Evolutionary conservation across 2,329 filamentous ascomycete genomes (phyloP), one percentile per base, ranked within the genome.

Genomic region (Lachnellula occidentalis): DNA sequence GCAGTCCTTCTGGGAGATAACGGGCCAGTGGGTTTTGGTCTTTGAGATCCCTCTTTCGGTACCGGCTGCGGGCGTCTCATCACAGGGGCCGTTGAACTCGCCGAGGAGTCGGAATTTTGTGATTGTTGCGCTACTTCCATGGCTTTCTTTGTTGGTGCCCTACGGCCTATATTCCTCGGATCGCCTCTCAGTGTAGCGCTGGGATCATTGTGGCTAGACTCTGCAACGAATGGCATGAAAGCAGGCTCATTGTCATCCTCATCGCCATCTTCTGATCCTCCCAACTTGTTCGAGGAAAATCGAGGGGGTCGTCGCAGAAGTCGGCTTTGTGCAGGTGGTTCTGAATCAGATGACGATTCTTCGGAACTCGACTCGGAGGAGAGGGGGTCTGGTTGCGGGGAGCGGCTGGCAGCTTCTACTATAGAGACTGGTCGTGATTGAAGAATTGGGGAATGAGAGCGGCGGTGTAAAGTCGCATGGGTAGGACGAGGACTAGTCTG

Each of bases 51-150:
- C 24, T 61, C 56, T 50, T 39, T 50, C n/a, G 42, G 48, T 22
- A 57, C 31, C 6, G 53, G 48, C n/a, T 56, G 54, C 21, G 57
- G 58, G 22, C 60, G 58, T 49, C 55, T 58, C 3, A 59, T 42
- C 39, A 58, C 51, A 14, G 58, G 61, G 8, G 65, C 57, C 2
- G 60, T 50, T 19, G 81, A 84, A 56, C 78, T 77, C 0, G 76
- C 73, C 2, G 85, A 85, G 1, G 86, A 88, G 62, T 87, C 82
- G 0, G 81, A 84, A 1, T 80, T 83, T 54, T 67, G 66, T 21
- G 65, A 68, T 56, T 65, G 64, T 21, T 63, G 55, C 12, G 53
- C 57, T 4, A 54, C 17, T 36, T 66, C 62, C 21, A 55, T 47
- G 3, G 55, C 36, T 39, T 66, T 66, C 42, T 53, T 58, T 36